Conservation (phyloP, 106 monocot species). For the Allium sativum region DNA sequence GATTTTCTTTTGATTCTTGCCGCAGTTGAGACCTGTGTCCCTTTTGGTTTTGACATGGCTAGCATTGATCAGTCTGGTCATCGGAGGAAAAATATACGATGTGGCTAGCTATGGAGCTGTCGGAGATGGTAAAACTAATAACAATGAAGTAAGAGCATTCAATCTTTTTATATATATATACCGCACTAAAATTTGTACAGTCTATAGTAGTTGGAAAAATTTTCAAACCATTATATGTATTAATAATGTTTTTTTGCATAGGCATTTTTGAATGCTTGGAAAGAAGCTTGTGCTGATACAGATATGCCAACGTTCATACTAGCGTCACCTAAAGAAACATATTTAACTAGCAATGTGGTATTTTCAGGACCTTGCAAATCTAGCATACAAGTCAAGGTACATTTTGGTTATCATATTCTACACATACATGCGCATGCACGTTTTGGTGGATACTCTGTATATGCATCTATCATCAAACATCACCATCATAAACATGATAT, state of each 20-base stretch:
- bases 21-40: no score
- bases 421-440: no score
- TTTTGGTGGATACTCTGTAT: background rate
- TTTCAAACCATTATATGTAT: background rate
- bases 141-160: background rate
- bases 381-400: constrained; percentile 5
- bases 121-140: background rate
- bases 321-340: background rate
- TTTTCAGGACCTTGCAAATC: constrained; percentile 14
- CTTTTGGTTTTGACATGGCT: no score
- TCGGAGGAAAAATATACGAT: background rate
- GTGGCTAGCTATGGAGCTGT: background rate
- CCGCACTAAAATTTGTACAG: background rate
- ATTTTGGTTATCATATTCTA: background rate
- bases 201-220: background rate
- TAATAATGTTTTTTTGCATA: background rate
- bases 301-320: constrained; percentile 2
- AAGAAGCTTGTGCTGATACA: constrained; percentile 10
- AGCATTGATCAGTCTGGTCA: no score
- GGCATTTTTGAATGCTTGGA: constrained; percentile 17
- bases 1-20: no score
- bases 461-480: background rate
- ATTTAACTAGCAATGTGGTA: background rate
- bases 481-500: background rate
- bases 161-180: background rate